phyloP scores from a whole-genome alignment of 202 grass and related monocot genomes.

The Panicum hallii region DNA sequence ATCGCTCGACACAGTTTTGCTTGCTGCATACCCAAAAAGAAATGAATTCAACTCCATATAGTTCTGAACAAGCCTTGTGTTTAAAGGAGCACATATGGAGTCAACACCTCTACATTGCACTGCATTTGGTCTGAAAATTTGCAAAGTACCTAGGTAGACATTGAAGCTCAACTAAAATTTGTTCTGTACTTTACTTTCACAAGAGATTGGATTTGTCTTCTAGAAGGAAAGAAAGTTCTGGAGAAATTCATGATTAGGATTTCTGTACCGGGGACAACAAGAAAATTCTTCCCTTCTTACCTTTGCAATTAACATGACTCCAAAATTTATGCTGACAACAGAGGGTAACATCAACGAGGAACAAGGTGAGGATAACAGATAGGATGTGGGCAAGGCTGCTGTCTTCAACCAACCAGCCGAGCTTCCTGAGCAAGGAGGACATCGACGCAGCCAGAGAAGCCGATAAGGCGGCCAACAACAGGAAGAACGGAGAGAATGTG shows the following conservation, averaged over 20 bases:
- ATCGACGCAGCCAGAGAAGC: constrained; percentile 55
- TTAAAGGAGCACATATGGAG: neutral
- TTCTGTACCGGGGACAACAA: neutral
- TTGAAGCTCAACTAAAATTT: neutral
- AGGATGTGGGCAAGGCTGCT: constrained; percentile 96
- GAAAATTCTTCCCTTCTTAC: neutral
- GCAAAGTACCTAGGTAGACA: neutral
- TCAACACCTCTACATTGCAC: neutral
- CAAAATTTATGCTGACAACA: constrained; percentile 39
- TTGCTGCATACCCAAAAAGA: neutral
- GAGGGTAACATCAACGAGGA: constrained; percentile 87
- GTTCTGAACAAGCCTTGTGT: neutral
- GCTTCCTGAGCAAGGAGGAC: constrained; percentile 81
- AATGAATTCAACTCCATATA: neutral
- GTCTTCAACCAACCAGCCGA: constrained; percentile 97
- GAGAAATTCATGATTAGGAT: neutral
- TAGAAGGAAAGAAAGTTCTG: neutral
- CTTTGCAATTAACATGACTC: constrained; percentile 24
- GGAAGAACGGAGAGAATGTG: constrained; percentile 32
- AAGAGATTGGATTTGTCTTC: neutral
- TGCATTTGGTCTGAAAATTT: constrained; percentile 25
- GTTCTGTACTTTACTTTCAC: neutral
- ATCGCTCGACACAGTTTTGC: neutral
- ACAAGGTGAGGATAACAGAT: constrained; percentile 91
- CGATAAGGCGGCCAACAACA: constrained; percentile 34